phyloP scores from a whole-genome alignment of 805 yeast genomes.

The Nakazawaea siamensis region DNA sequence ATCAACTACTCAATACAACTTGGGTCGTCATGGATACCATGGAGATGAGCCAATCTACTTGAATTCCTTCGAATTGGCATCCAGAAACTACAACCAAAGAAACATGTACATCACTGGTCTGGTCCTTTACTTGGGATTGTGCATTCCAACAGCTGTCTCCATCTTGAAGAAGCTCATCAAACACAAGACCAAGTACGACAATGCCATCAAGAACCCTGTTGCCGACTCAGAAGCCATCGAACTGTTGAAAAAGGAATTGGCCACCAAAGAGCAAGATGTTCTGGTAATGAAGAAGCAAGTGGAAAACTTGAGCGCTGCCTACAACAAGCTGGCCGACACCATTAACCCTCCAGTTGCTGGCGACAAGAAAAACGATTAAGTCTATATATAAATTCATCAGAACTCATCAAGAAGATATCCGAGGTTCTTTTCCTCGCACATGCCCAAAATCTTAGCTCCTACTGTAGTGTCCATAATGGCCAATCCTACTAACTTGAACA shows the following conservation, averaged over 20 bases:
- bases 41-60: constrained; percentile 12
- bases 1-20: constrained; percentile 4
- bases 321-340: constrained; percentile 26
- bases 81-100: constrained; percentile 48
- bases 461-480: constrained; percentile 57
- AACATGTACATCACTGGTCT: constrained; percentile 50
- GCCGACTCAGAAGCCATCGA: constrained; percentile 23
- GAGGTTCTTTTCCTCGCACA: constrained; percentile 17
- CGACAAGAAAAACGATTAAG: constrained; percentile 9
- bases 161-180: constrained; percentile 36
- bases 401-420: constrained; percentile 26
- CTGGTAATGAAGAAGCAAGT: constrained; percentile 35
- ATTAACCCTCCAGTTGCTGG: background rate
- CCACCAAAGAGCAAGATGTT: constrained; percentile 28
- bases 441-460: constrained; percentile 32
- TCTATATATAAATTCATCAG: constrained; percentile 9
- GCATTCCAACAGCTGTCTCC: constrained; percentile 34
- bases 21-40: constrained; percentile 1
- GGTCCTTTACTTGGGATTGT: constrained; percentile 36
- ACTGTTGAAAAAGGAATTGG: constrained; percentile 25
- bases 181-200: constrained; percentile 19
- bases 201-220: constrained; percentile 15
- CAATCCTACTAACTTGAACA: constrained; percentile 53
- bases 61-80: constrained; percentile 33
- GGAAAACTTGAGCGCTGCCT: constrained; percentile 30